Conservation (phyloP, 176 grass and related monocot species). For the Oryza rufipogon region DNA sequence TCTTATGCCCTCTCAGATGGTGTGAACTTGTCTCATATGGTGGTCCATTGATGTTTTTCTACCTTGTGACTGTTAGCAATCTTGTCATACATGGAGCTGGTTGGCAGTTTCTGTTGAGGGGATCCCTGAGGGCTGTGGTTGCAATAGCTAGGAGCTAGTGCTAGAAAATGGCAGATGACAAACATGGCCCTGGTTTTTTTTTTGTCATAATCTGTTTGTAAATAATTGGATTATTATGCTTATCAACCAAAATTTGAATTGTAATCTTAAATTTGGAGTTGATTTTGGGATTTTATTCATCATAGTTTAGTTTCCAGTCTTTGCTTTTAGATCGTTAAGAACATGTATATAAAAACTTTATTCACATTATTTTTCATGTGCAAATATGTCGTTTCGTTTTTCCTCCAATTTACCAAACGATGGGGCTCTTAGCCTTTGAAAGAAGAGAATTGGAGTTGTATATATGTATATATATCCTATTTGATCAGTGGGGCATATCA, state of each 20-base stretch:
- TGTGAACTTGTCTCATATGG: neutral
- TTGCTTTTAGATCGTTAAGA: too few relatives aligned
- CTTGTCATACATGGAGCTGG: neutral
- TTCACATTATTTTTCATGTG: too few relatives aligned
- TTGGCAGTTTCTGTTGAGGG: neutral
- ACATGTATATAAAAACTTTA: too few relatives aligned
- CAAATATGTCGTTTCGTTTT: too few relatives aligned
- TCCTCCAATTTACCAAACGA: too few relatives aligned
- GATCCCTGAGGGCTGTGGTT: neutral
- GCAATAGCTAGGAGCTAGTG: neutral
- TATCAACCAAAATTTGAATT: too few relatives aligned
- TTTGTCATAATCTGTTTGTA: neutral
- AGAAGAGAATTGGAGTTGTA: neutral
- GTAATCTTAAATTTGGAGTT: too few relatives aligned
- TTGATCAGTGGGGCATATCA: neutral
- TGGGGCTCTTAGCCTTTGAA: neutral
- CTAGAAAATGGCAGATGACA: neutral
- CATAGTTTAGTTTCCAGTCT: too few relatives aligned
- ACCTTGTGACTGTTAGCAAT: neutral
- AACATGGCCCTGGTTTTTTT: neutral
- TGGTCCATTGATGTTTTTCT: neutral
- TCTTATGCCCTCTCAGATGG: neutral
- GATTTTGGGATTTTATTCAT: too few relatives aligned
- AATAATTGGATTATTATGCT: neutral
- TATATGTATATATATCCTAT: neutral